Evolutionary conservation across 305 asterid species (phyloP).

Genomic region (Ilex paraguariensis): DNA sequence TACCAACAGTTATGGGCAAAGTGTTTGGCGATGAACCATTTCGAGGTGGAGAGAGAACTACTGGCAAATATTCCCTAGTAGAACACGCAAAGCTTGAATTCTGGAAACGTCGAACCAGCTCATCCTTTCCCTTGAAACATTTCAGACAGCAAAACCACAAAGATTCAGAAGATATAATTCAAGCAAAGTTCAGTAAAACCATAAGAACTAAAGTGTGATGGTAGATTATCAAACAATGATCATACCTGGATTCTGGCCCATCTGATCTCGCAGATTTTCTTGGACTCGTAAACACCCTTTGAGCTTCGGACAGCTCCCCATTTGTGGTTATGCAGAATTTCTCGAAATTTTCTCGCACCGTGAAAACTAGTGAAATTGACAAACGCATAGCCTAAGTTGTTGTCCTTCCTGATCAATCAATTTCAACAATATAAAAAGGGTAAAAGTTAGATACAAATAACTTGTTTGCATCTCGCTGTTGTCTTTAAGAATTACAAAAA

Average conservation of each 20-base stretch:
- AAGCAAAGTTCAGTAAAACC: not conserved
- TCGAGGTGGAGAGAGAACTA: constrained; percentile 34
- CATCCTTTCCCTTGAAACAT: constrained; percentile 33
- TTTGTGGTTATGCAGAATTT: constrained; percentile 16
- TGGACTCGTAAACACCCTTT: constrained; percentile 11
- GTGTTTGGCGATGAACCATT: too few species aligned
- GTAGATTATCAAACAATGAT: too few species aligned
- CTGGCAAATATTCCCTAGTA: constrained; percentile 35
- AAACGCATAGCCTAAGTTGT: constrained; percentile 52
- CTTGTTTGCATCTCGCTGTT: not conserved
- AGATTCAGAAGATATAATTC: not conserved
- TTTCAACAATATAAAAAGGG: not conserved
- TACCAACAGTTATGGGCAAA: too few species aligned
- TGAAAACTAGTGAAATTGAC: constrained; percentile 35
- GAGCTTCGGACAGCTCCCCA: constrained; percentile 23
- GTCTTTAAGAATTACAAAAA: not conserved
- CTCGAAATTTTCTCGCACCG: constrained; percentile 23
- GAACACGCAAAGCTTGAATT: constrained; percentile 26
- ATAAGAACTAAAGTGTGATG: too few species aligned
- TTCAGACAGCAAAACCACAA: not conserved
- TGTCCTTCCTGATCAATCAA: constrained; percentile 13
- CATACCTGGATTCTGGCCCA: constrained; percentile 54
- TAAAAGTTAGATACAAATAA: not conserved
- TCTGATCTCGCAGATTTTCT: constrained; percentile 30
- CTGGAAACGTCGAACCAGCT: constrained; percentile 26